Evolutionary conservation across 805 yeast species (phyloP), one percentile per base, ranked within the genome.

Genomic region (Kluyveromyces siamensis): DNA sequence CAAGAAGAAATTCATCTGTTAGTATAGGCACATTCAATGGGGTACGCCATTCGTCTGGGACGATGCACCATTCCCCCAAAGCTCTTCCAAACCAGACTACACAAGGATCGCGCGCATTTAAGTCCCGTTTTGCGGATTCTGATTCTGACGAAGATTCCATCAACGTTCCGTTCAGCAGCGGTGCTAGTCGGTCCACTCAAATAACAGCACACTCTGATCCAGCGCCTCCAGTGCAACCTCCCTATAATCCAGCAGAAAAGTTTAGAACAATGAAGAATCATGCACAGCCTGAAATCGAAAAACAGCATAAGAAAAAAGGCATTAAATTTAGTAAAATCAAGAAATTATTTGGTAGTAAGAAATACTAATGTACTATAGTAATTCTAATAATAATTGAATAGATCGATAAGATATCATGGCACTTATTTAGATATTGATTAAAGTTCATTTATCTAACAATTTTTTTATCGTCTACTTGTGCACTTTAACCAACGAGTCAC

Each of bases 81-180:
- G 44, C 14, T 27, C 5, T 9, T 14, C 3, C 45, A 11, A 33
- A 7, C 39, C 14, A 17, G 8, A 33, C 8, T 8, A 33, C 7
- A 19, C 27, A 21, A n/a, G 36, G 21, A 11, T 27, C 27, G n/a
- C 27, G 27, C 7, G n/a, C 39, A 57, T 76, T 72, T 63, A 74
- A 67, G 49, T 81, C 87, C 1, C 71, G 87, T 55, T 75, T 81
- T 52, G 71, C 70, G 6, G 88, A 83, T 58, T 80, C 85, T 2
- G 86, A 81, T 56, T 81, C 83, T 13, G 87, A 81, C 41, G 61
- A 61, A 13, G 79, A 74, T 18, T 58, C 55, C 25, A 63, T 49
- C 1, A 45, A 50, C 16, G n/a, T 40, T 6, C 45, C 14, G 39
- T 45, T 54, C 52, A 57, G 51, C 16, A 49, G 52, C 33, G 52